Percentiles rank a stretch among this genome's conserved stretches.
phyloP scores from a whole-genome alignment of 257 asterid genomes.

The Ocimum tenuiflorum region DNA sequence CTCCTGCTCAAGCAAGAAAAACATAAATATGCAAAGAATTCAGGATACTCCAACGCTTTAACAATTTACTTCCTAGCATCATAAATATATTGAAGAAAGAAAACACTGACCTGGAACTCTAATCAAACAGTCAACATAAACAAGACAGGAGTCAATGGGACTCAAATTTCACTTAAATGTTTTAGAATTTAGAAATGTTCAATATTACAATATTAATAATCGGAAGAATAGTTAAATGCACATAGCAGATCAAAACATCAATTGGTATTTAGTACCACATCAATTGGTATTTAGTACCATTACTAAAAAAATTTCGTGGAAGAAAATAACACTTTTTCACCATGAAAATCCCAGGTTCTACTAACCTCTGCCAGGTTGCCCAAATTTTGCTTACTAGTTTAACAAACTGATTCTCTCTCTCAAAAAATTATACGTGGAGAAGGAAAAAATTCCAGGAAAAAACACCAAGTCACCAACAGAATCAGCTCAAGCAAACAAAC shows the following conservation, averaged over 20 bases:
- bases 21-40: background rate
- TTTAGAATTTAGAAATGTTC: background rate
- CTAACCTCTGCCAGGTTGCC: background rate
- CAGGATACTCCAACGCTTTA: slow-evolving; percentile 10
- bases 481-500: background rate
- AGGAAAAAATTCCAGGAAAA: too few relatives aligned
- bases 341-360: background rate
- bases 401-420: background rate
- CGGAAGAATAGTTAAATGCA: background rate
- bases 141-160: background rate
- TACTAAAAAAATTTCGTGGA: background rate
- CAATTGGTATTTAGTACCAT: background rate
- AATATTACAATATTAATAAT: background rate
- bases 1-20: slow-evolving; percentile 54
- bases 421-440: too few relatives aligned
- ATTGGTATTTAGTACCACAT: background rate
- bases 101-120: background rate
- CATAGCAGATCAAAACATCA: slow-evolving; percentile 8
- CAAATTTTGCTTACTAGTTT: background rate
- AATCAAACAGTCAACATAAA: slow-evolving; percentile 1
- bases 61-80: background rate
- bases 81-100: background rate
- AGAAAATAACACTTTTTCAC: background rate
- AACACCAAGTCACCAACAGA: background rate
- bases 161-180: background rate